Base-by-base conservation (phyloP, 768 basidiomycete genomes). In the Macrolepiota albuminosa region DNA sequence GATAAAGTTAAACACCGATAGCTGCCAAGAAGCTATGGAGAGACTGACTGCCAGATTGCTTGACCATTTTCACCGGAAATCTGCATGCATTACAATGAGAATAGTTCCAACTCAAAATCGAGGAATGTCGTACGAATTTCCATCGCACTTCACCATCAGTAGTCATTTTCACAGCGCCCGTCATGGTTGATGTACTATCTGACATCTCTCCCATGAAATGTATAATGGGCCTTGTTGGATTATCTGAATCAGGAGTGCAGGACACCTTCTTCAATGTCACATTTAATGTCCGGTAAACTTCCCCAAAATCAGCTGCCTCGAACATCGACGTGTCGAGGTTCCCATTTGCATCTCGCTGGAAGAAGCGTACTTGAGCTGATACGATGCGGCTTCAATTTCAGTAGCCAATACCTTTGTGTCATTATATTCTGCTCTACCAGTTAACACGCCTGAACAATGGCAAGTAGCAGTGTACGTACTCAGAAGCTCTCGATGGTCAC, bases 401-500 rank as follows among this genome's bases (percentile, higher is more conserved):
- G 36, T 9, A 37, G 29, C 31, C 58, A 64, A 71, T 60, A 73
- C 69, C 55, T 65, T 61, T 18, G 68, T 63, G 21, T 71, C 73
- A 61, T 88, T 88, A 61, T 80, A 85, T 43, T 54, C 68, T 69
- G 31, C 43, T 2, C 13, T 21, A 43, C 37, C 10, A 47, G 11
- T 55, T 8, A 57, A 40, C 46, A 58, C 40, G 18, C 40, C 10
- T 31, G 36, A 55, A 14, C 3, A 37, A 16, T 24, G 36, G 21
- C 36, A 33, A 21, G 62, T 54, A 67, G 64, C 31, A 70, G 14
- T 37, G 54, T 14, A 74, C 86, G 69, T 65, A 89, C 87, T 71
- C 45, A 87, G 64, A 40, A 90, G 76, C 50, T 85, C 85, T 6
- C 85, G 72, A 65, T 90, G 87, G 67, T 90, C 87, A 55, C 81